Conservation (phyloP, 306 rosid species). For the Malus fusca region DNA sequence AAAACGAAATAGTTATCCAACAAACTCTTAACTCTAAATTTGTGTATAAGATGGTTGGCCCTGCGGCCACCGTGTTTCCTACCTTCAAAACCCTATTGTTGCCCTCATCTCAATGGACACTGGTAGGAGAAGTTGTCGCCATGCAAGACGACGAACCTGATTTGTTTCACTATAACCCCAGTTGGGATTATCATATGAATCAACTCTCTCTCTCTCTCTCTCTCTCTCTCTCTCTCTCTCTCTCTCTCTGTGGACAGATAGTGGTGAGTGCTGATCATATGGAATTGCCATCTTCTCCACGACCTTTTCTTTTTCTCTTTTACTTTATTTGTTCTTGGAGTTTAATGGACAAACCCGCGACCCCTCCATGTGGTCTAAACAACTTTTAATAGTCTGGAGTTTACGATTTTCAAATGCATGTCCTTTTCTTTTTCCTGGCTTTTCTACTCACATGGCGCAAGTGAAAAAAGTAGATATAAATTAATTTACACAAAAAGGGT, state of each 20-base stretch:
- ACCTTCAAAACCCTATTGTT: background rate
- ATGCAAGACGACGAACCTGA: slow-evolving; percentile 33
- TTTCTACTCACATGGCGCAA: slow-evolving; percentile 55
- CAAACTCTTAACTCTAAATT: no score
- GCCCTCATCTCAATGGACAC: background rate
- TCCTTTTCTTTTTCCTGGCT: slow-evolving; percentile 47
- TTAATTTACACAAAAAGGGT: background rate
- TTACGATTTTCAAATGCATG: slow-evolving; percentile 31
- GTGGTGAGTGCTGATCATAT: slow-evolving; percentile 53
- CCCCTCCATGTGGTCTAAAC: slow-evolving; percentile 79
- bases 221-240: background rate
- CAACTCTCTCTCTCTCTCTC: background rate
- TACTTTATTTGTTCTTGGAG: slow-evolving; percentile 41
- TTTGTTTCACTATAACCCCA: background rate
- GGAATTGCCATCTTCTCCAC: slow-evolving; percentile 27
- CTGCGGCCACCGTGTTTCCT: background rate
- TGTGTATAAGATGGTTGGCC: background rate
- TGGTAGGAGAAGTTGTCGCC: slow-evolving; percentile 15
- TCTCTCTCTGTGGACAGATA: background rate
- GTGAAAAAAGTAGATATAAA: slow-evolving; percentile 3
- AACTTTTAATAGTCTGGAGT: background rate
- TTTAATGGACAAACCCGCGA: slow-evolving; percentile 50
- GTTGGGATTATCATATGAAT: background rate
- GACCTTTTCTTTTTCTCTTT: slow-evolving; percentile 20
- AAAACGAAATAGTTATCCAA: no score